Percentiles rank a stretch among this genome's conserved stretches.
Conservation (phyloP, 192 early-diverging fungal genomes). For the Coemansia sp. region DNA sequence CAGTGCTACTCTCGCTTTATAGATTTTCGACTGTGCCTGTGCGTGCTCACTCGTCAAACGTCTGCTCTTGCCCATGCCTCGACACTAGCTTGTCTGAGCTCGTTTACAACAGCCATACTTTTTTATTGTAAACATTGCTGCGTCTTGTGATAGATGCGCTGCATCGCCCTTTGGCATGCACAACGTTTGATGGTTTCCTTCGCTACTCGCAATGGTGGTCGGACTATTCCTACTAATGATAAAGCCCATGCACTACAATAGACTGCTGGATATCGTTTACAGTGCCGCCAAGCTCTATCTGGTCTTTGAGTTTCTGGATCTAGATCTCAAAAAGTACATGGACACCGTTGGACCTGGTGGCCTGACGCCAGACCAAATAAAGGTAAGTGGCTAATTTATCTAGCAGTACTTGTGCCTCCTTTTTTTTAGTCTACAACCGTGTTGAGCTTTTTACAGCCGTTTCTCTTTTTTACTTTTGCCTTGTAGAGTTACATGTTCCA, state of each 20-base stretch:
- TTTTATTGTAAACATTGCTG: conserved; percentile 11
- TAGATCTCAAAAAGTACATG: conserved; percentile 88
- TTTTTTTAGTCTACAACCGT: neutral
- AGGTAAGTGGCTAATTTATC: conserved; percentile 33
- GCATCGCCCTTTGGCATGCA: neutral
- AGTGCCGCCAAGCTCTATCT: conserved; percentile 85
- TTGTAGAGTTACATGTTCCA: conserved; percentile 86
- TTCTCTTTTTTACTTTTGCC: neutral
- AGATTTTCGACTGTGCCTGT: neutral
- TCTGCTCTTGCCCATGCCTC: neutral
- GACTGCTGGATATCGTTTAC: conserved; percentile 87
- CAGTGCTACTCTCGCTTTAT: neutral
- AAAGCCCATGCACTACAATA: conserved; percentile 20
- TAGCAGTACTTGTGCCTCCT: neutral
- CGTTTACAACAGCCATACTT: neutral
- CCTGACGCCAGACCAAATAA: conserved; percentile 59
- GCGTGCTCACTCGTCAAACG: neutral
- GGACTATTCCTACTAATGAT: neutral
- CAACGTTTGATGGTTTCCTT: neutral
- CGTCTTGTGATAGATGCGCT: neutral
- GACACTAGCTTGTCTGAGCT: neutral
- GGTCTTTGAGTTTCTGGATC: conserved; percentile 94
- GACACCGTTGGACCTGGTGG: conserved; percentile 57
- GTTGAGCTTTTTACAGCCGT: neutral
- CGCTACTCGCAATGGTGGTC: neutral